Percentiles rank a stretch among this genome's conserved stretches.
phyloP scores from a whole-genome alignment of 345 rosid genomes.

The Populus tremula region DNA sequence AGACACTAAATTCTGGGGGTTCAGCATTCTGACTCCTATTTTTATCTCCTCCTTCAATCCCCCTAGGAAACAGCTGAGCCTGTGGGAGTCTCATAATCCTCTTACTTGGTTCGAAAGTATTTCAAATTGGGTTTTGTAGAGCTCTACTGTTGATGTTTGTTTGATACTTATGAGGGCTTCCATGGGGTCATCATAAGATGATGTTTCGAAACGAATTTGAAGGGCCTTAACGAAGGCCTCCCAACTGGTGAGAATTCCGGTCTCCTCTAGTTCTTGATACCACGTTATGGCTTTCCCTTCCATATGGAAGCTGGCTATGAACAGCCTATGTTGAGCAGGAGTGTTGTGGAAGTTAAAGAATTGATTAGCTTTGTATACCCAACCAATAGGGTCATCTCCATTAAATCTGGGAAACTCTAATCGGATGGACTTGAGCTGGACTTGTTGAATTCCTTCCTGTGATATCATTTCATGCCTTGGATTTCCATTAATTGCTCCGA shows the following conservation, averaged over 20 bases:
- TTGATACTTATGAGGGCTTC: neutral
- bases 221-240: neutral
- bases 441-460: neutral
- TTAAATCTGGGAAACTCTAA: no score
- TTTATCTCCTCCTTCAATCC: accelerated
- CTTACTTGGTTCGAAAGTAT: no score
- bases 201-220: accelerated
- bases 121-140: no score
- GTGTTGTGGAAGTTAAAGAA: neutral
- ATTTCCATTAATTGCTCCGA: no score
- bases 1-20: no score
- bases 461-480: no score
- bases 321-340: accelerated
- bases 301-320: neutral
- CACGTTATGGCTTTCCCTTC: neutral
- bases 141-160: neutral
- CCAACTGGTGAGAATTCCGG: accelerated
- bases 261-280: neutral
- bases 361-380: neutral
- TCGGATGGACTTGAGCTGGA: neutral
- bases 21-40: no score
- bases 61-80: no score
- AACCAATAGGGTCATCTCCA: neutral
- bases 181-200: neutral
- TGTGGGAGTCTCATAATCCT: no score